Evolutionary conservation across 306 rosid genomes (phyloP).

Genomic region (Geum urbanum): DNA sequence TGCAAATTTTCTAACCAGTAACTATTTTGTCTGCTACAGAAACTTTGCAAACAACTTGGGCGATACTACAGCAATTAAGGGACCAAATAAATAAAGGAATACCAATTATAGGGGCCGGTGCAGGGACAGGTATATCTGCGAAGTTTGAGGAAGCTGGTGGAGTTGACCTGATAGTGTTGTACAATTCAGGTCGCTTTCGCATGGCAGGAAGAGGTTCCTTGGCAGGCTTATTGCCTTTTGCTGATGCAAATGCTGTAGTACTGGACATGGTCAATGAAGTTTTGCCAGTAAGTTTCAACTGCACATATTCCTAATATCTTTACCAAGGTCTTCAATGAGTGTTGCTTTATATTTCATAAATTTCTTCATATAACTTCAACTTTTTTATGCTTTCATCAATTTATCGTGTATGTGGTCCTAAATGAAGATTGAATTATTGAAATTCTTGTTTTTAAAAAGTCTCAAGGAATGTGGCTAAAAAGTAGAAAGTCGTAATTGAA

Average conservation of each 20-base stretch:
- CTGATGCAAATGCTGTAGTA: constrained; percentile 89
- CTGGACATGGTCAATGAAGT: constrained; percentile 97
- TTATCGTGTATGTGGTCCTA: neutral
- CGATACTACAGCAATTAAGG: constrained; percentile 62
- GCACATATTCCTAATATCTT: constrained; percentile 21
- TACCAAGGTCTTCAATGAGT: neutral
- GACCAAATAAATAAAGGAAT: constrained; percentile 57
- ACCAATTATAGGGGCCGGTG: constrained; percentile 89
- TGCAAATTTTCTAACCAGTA: constrained; percentile 3
- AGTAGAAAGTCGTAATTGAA: neutral
- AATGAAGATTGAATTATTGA: neutral
- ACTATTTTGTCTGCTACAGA: constrained; percentile 42
- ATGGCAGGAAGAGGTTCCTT: constrained; percentile 97
- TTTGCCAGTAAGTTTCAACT: constrained; percentile 59
- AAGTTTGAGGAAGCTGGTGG: constrained; percentile 98
- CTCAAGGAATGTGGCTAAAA: neutral
- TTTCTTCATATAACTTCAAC: neutral
- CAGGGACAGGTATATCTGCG: constrained; percentile 97
- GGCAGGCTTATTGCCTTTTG: constrained; percentile 88
- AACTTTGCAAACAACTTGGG: constrained; percentile 63
- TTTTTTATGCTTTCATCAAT: neutral
- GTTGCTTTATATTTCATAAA: neutral
- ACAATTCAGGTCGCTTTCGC: constrained; percentile 94
- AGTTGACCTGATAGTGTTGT: constrained; percentile 76
- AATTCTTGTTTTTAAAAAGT: neutral